Base-by-base conservation (phyloP, 1,139 yeast genomes). In the Magnusiomyces fungicola region DNA sequence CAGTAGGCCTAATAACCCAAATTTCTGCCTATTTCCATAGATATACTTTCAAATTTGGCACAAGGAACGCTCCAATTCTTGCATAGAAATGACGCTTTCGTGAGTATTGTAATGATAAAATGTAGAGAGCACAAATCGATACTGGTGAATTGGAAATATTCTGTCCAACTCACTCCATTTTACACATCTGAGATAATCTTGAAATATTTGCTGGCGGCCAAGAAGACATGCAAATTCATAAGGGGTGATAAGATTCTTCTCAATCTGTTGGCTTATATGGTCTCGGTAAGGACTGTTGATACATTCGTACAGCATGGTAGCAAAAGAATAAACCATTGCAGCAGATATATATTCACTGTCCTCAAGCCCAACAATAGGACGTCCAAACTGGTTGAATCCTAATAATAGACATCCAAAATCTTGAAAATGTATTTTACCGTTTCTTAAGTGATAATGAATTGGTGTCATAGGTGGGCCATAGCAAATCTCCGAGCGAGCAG, bases 91-190 rank as follows among this genome's bases (percentile, higher is more conserved):
- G n/a, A 6, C 5, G 16, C 7, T 25, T 24, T 40, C 43, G 25
- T 24, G 19, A 3, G 33, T 40, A 24, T 40, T 21, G 6, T 25
- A 10, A 18, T 40, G 43, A n/a, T 25, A 40, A 25, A 40, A 40
- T n/a, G 43, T 40, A 25, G 43, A 40, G 6, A 40, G 22, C n/a
- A 40, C 33, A 40, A 40, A 40, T n/a, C 43, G 43, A 23, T 40
- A 40, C 19, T 40, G 43, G 19, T 40, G 43, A 25, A 40, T n/a
- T 5, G 43, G 43, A 24, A 40, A 40, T n/a, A 40, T 40, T 19
- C 43, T 19, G 27, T 40, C 43, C 3, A 40, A 21, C 16, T 40
- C 43, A 21, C 18, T n/a, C 43, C 43, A 40, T 25, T 25, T 32
- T 6, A 40, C 43, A 16, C 32, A 24, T 6, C 43, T 16, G n/a